Base-by-base conservation (phyloP, 345 rosid species). In the Draba incana region DNA sequence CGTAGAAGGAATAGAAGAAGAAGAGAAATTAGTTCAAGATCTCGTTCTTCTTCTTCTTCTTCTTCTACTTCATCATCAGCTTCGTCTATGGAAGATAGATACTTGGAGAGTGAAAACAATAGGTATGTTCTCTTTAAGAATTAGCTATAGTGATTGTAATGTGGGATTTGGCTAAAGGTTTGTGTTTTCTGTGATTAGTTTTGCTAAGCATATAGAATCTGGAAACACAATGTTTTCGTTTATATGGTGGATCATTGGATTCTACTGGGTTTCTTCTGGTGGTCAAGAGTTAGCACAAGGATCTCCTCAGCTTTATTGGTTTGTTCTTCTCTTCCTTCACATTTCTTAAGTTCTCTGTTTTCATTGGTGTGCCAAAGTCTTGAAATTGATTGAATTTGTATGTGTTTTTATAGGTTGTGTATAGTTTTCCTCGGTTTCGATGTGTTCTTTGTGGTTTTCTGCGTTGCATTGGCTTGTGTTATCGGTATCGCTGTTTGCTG, bases 211-310 rank as follows among this genome's bases (percentile, higher is more conserved):
- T 80, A 75, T 91, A 70, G 99, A 89, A 68, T 88, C 99, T 56
- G 97, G 88, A n/a, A 94, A 91, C 68, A 91, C 99, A 5, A 85
- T 94, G 90, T 80, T 94, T 27, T 94, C 97, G 4, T 94, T 94
- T 82, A 59, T 94, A 66, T 94, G 99, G 99, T 94, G 99, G 99
- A 81, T 88, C 81, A 82, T 88, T 79, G 99, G 99, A 49, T 94
- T 91, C 81, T 91, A 90, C 61, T 91, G 97, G 99, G 89, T 94
- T 23, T 90, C 97, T 72, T 89, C 94, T 16, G 95, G 96, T 62
- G 92, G 89, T 58, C 95, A 88, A 79, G 70, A 76, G 68, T 76
- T 94, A 81, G 86, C 92, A 9, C 84, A 59, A 33, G 79, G 66
- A 59, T 86, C 96, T 38, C 88, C 90, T 38, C 96, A 80, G 82